These are phyloP conservation scores for Aegilops speltoides DNA, from an alignment of 176 grass and related monocot genomes.

Conservation along the genomic window DNA sequence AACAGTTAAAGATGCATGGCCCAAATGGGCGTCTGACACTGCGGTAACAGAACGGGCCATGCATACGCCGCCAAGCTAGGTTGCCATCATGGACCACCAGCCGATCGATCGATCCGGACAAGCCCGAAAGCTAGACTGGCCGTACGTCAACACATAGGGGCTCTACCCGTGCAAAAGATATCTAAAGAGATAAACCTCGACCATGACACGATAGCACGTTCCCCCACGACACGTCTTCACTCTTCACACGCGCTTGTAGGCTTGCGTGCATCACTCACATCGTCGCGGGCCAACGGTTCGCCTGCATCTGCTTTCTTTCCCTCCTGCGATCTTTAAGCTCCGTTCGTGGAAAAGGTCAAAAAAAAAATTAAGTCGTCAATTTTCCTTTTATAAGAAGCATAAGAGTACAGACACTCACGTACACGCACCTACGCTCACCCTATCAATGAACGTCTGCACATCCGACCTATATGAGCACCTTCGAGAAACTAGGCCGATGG, in stretches of 20 bases:
- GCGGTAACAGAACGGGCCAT: not conserved
- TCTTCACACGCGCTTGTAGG: not conserved
- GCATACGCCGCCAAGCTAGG: not conserved
- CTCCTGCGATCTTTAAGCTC: too few species aligned
- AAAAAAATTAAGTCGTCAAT: too few species aligned
- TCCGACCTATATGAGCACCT: too few species aligned
- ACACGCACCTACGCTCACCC: too few species aligned
- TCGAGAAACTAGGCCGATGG: fast-evolving
- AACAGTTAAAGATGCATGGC: not conserved
- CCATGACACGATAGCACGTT: not conserved
- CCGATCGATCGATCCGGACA: not conserved
- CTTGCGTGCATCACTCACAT: not conserved
- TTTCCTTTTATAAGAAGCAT: too few species aligned
- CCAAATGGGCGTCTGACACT: not conserved
- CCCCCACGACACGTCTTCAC: not conserved
- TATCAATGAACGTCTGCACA: too few species aligned
- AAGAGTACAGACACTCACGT: too few species aligned
- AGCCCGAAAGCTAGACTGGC: not conserved
- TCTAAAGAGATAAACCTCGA: not conserved
- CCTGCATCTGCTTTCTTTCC: too few species aligned
- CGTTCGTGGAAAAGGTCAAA: too few species aligned
- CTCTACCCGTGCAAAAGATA: not conserved
- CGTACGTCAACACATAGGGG: not conserved
- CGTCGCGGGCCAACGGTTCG: too few species aligned
- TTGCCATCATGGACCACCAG: not conserved